Evolutionary conservation across 257 asterid species (phyloP).

Genomic region (Parsonsia alboflavescens): DNA sequence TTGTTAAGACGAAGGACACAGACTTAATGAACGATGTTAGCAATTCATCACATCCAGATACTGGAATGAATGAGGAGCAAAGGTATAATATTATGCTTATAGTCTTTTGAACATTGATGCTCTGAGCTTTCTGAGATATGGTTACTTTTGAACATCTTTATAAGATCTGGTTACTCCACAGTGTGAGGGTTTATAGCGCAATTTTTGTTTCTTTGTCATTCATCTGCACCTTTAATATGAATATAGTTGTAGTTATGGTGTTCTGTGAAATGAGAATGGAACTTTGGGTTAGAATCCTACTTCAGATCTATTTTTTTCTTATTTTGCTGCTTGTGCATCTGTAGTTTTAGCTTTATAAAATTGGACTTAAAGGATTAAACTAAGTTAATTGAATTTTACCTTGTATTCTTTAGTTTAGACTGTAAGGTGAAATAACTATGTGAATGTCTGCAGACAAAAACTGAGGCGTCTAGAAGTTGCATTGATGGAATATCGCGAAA

Average conservation of each 20-base stretch:
- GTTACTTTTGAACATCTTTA: background rate
- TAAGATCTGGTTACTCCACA: background rate
- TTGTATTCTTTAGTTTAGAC: conserved; percentile 8
- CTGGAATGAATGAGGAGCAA: conserved; percentile 72
- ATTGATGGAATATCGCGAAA: conserved; percentile 82
- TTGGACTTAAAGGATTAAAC: background rate
- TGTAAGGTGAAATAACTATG: conserved; percentile 18
- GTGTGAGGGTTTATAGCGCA: background rate
- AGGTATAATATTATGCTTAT: conserved; percentile 36
- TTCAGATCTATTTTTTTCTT: background rate
- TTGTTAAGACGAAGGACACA: conserved; percentile 38
- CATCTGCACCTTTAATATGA: background rate
- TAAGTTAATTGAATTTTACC: background rate
- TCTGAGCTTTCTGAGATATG: background rate
- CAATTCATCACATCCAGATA: conserved; percentile 47
- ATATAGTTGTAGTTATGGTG: background rate
- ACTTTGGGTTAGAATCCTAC: background rate
- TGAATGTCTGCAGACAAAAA: conserved; percentile 50
- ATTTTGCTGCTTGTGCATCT: background rate
- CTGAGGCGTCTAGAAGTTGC: conserved; percentile 87
- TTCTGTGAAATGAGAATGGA: background rate
- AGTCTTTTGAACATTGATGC: background rate
- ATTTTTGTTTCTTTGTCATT: background rate
- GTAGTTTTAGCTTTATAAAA: background rate
- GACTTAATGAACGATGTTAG: conserved; percentile 53